These are phyloP conservation scores for Staphylotrichum tortipilum DNA, from an alignment of 495 filamentous ascomycete species.

Conservation along the genomic window DNA sequence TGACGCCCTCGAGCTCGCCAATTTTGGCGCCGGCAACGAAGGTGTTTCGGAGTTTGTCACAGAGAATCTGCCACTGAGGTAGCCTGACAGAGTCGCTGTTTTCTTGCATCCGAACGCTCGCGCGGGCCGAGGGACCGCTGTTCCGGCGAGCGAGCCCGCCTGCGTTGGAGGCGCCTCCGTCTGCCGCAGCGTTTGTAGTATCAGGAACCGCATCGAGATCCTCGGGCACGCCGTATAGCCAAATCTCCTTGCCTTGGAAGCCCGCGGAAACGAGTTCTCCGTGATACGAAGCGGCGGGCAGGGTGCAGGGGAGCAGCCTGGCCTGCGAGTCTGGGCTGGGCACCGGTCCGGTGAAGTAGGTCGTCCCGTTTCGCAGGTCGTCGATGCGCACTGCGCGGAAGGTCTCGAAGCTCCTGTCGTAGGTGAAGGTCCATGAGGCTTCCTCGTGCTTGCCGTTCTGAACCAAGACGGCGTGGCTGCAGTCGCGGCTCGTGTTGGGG, in stretches of 20 bases:
- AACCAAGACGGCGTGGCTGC: conserved; percentile 67
- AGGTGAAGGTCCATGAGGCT: conserved; percentile 70
- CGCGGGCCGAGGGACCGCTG: conserved; percentile 32
- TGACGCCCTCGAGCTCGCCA: conserved; percentile 47
- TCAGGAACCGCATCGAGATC: conserved; percentile 53
- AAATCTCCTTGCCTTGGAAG: conserved; percentile 63
- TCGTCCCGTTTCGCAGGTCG: conserved; percentile 64
- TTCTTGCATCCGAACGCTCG: conserved; percentile 28
- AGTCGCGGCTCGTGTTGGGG: conserved; percentile 65
- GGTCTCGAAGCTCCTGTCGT: conserved; percentile 64
- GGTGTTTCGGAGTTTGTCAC: conserved; percentile 55
- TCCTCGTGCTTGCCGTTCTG: conserved; percentile 62
- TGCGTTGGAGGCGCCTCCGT: conserved; percentile 19
- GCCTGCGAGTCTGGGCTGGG: conserved; percentile 34
- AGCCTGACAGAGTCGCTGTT: conserved; percentile 29
- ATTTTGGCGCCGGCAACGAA: conserved; percentile 53
- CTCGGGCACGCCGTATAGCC: conserved; percentile 73
- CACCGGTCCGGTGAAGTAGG: conserved; percentile 71
- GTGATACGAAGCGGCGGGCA: conserved; percentile 56
- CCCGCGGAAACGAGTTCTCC: conserved; percentile 71
- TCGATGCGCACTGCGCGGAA: conserved; percentile 70
- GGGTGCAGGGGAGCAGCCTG: conserved; percentile 52
- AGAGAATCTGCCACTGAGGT: conserved; percentile 62
- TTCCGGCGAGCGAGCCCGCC: conserved; percentile 29
- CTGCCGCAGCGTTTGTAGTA: conserved; percentile 17